These are phyloP conservation scores for Aspergillus funiculosus DNA, from an alignment of 495 filamentous ascomycete species.

Conservation along the genomic window DNA sequence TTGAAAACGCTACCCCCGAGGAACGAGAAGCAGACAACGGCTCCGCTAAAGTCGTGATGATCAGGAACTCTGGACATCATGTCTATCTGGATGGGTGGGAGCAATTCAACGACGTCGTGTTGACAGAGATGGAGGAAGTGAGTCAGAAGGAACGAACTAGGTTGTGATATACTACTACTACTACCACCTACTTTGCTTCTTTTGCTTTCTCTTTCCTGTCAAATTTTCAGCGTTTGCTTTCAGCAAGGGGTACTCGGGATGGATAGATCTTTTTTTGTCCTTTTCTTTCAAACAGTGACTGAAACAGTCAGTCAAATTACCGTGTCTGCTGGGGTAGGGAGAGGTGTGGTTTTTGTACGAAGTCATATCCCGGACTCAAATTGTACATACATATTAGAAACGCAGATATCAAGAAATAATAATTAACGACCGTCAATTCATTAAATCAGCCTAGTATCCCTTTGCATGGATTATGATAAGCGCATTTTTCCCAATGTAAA, in stretches of 20 bases:
- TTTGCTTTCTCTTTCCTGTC: neutral
- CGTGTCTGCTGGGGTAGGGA: no score
- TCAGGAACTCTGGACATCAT: slow-evolving; percentile 83
- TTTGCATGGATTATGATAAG: no score
- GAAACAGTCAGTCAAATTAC: no score
- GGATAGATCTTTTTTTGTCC: neutral
- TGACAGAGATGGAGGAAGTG: slow-evolving; percentile 63
- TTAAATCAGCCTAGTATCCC: no score
- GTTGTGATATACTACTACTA: slow-evolving; percentile 1
- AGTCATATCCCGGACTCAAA: no score
- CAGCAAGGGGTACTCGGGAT: neutral
- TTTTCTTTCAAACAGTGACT: neutral
- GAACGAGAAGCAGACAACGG: slow-evolving; percentile 70
- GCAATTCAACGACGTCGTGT: slow-evolving; percentile 77
- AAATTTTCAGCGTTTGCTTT: neutral
- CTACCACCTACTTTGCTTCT: neutral
- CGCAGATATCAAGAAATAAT: neutral
- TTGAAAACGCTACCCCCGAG: slow-evolving; percentile 56
- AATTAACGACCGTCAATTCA: no score
- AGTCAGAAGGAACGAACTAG: slow-evolving; percentile 33
- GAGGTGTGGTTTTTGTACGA: no score
- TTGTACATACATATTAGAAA: neutral
- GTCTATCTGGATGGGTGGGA: slow-evolving; percentile 86
- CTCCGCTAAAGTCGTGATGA: slow-evolving; percentile 75
- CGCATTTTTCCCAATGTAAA: no score